Conservation (phyloP, 129 eudicot genomes). For the Smallanthus sonchifolius region DNA sequence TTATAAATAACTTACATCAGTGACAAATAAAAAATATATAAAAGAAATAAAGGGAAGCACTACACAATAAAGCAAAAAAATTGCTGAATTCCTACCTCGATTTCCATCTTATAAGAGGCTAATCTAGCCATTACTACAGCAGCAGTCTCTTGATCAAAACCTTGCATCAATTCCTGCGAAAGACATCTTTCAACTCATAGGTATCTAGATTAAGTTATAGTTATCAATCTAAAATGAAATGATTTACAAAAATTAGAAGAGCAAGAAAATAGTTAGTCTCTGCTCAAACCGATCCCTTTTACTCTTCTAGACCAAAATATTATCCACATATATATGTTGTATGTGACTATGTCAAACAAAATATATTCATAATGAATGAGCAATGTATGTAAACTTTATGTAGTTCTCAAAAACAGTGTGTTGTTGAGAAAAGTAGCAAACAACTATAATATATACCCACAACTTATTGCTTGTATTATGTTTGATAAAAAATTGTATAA, state of each 20-base stretch:
- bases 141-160: slow-evolving; percentile 97
- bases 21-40: background rate
- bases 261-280: background rate
- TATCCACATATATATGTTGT: background rate
- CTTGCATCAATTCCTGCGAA: slow-evolving; percentile 78
- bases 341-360: background rate
- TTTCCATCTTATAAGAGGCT: slow-evolving; percentile 84
- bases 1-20: background rate
- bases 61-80: background rate
- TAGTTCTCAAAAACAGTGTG: background rate
- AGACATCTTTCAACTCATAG: background rate
- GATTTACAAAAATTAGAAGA: background rate
- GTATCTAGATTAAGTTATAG: background rate
- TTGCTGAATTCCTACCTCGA: slow-evolving; percentile 51
- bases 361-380: background rate
- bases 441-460: background rate
- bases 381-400: background rate
- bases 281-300: background rate
- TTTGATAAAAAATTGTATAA: background rate
- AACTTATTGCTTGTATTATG: background rate
- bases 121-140: slow-evolving; percentile 88
- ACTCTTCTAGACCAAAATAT: background rate
- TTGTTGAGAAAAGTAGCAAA: background rate
- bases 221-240: background rate
- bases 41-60: background rate